A percentile compares a stretch with the other conserved stretches of the same genome.
These are phyloP conservation scores for Podospora anserina DNA, from an alignment of 495 filamentous ascomycete genomes.

Conservation along the genomic window DNA sequence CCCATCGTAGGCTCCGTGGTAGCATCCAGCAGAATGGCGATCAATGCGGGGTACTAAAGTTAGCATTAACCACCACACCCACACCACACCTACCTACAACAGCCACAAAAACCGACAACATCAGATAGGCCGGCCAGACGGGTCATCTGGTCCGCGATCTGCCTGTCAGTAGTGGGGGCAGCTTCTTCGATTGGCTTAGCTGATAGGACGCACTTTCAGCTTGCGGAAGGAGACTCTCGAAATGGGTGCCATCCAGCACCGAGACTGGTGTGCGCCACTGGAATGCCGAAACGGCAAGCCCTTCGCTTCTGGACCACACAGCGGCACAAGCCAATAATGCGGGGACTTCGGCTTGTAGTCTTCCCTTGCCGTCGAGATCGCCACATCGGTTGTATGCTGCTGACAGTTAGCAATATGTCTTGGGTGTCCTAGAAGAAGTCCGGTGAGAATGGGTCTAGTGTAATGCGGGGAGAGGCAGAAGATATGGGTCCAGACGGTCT, in stretches of 20 bases:
- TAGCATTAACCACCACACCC: neutral
- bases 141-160: slow-evolving; percentile 3
- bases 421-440: neutral
- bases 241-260: neutral
- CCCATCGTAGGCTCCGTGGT: neutral
- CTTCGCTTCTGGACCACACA: neutral
- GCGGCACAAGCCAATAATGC: slow-evolving; percentile 6
- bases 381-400: neutral
- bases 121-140: neutral
- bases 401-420: slow-evolving; percentile 1
- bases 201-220: neutral
- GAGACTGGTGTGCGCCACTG: neutral
- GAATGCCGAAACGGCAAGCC: neutral
- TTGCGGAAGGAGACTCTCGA: neutral
- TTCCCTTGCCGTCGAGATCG: slow-evolving; percentile 1
- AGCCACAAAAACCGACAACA: neutral
- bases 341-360: neutral
- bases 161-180: neutral
- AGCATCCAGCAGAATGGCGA: neutral
- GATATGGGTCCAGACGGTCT: neutral
- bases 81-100: neutral
- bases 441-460: neutral
- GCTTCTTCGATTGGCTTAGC: neutral
- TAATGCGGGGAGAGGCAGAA: neutral
- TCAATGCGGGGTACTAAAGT: slow-evolving; percentile 3